Evolutionary conservation across 441 rosid genomes (phyloP), one percentile per base, ranked within the genome.

Genomic region (Omphalea diandra): DNA sequence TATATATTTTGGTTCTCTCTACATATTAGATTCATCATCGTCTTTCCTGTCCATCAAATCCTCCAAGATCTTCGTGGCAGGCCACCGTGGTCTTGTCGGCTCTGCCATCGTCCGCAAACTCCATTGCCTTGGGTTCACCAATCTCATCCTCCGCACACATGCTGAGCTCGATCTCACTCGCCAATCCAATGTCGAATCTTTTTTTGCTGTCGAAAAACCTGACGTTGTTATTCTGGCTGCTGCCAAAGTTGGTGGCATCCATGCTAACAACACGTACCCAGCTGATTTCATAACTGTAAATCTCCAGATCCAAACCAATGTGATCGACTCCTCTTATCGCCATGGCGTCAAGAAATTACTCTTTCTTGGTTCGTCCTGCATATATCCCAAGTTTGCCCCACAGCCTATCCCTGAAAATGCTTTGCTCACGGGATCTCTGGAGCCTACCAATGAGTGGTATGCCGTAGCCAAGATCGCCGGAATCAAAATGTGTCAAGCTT

Each of bases 401-500:
- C 98, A 94, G 73, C 98, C 98, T 0, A 94, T 94, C 44, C 88
- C 88, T 0, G 98, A 94, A 54, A 76, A 77, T 0, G 94, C 98
- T 18, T 79, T 94, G 53, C 88, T 94, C 56, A 87, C 99, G 1
- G 93, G 82, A 1, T 85, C 94, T 0, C 77, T 94, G 3, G 98
- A 94, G 75, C 97, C 99, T 2, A 94, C 99, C 2, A 94, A 94
- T 46, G 99, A 94, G 57, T 94, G 99, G 98, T 94, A 94, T 38
- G 98, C 97, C 0, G 70, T 94, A 5, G 98, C 98, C 0, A 94
- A 94, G 83, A 90, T 94, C 11, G 86, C 94, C 0, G 99, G 98
- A n/a, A 92, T 94, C 40, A 94, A 92, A 71, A 92, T 85, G 90
- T 94, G 99, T n/a, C 99, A 94, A 54, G 97, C 98, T 2, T 92